A percentile compares a stretch with the other conserved stretches of the same genome.
These are phyloP conservation scores for Trypanosomatidae sp. DNA, from an alignment of 208 protist genomes.

Conservation along the genomic window DNA sequence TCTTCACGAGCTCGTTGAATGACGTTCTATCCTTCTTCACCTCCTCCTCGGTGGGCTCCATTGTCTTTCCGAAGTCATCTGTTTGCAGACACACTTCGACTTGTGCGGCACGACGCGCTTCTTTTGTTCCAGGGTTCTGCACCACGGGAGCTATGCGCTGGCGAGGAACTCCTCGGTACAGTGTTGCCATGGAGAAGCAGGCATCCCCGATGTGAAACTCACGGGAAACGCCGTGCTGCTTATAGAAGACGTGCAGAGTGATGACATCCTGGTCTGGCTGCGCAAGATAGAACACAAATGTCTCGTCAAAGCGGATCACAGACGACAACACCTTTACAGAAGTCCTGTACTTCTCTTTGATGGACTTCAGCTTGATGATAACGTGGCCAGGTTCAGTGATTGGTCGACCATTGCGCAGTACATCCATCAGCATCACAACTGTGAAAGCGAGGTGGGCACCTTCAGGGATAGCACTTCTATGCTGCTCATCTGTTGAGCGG, in stretches of 20 bases:
- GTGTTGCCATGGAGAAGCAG: constrained; percentile 84
- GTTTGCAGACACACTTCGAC: constrained; percentile 80
- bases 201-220: constrained; percentile 86
- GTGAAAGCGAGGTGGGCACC: constrained; percentile 84
- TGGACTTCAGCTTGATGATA: constrained; percentile 87
- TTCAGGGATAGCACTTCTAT: constrained; percentile 61
- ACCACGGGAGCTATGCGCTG: constrained; percentile 76
- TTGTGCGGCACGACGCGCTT: constrained; percentile 56
- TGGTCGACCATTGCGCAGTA: constrained; percentile 56
- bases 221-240: constrained; percentile 53
- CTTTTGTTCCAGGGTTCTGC: constrained; percentile 74
- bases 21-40: constrained; percentile 63
- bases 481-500: constrained; percentile 47
- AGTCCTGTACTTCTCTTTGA: constrained; percentile 92
- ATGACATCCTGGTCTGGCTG: constrained; percentile 90
- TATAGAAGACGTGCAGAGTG: constrained; percentile 88
- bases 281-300: constrained; percentile 86
- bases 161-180: constrained; percentile 72
- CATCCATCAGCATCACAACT: constrained; percentile 66
- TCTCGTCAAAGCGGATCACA: constrained; percentile 80
- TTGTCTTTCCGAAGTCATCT: constrained; percentile 81
- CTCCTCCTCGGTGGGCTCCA: constrained; percentile 49
- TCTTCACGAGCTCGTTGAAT: constrained; percentile 63
- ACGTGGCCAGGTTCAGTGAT: constrained; percentile 79
- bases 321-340: constrained; percentile 72